Conservation (phyloP, 2,329 filamentous ascomycete species). For the Aspergillus pseudotamarii region DNA sequence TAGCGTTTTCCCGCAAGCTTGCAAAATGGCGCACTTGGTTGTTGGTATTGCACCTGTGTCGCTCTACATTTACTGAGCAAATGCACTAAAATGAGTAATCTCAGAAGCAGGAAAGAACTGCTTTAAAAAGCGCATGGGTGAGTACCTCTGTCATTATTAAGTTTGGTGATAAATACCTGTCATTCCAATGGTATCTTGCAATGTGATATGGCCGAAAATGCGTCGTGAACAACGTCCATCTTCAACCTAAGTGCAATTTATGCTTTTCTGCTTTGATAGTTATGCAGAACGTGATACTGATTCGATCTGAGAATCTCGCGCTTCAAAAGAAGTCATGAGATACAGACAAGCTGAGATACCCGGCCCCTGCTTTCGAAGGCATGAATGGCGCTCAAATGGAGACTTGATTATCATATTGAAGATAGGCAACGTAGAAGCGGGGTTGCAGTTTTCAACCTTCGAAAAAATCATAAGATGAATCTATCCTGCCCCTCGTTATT, state of each 20-base stretch:
- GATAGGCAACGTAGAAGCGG: not conserved
- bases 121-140: not conserved
- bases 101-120: not conserved
- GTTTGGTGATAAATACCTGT: not conserved
- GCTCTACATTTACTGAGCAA: not conserved
- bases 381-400: not conserved
- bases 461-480: no score
- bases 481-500: not conserved
- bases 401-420: not conserved
- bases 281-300: not conserved
- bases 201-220: not conserved
- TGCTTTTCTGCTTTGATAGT: not conserved
- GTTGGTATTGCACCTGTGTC: not conserved
- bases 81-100: not conserved
- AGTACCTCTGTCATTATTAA: not conserved
- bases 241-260: not conserved
- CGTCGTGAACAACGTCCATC: not conserved
- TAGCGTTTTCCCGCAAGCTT: not conserved
- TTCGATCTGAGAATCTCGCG: not conserved
- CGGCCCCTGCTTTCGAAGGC: no score
- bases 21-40: not conserved
- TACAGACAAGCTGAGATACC: no score
- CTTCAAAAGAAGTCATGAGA: not conserved
- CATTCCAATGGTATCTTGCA: not conserved
- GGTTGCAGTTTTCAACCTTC: not conserved